Evolutionary conservation across 495 filamentous ascomycete species (phyloP).

Genomic region (Penicillium manginii): DNA sequence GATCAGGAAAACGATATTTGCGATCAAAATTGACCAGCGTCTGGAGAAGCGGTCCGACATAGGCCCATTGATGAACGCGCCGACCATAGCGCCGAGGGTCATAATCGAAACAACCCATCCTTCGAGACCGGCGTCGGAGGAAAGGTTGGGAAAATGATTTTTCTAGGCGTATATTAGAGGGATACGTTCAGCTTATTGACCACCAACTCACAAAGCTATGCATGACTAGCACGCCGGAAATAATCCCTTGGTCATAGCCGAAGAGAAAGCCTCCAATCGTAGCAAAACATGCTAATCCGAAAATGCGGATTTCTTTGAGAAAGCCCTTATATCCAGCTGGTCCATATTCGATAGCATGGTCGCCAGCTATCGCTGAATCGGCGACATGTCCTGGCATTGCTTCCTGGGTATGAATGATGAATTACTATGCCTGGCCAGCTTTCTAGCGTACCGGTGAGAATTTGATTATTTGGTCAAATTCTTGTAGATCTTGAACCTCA

Average conservation of each 20-base stretch:
- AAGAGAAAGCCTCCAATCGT: slow-evolving; percentile 11
- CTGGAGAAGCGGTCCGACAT: slow-evolving; percentile 9
- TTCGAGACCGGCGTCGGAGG: slow-evolving; percentile 1
- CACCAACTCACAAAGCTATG: slow-evolving; percentile 7
- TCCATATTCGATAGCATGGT: not conserved
- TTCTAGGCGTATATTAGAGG: not conserved
- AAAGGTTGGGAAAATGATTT: not conserved
- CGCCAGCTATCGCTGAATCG: not conserved
- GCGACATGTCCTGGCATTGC: not conserved
- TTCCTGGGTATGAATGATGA: not conserved
- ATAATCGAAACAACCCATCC: slow-evolving; percentile 9
- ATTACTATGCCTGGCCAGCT: not conserved
- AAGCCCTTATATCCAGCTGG: slow-evolving; percentile 7
- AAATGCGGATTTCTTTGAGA: not conserved
- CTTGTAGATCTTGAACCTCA: too few relatives aligned
- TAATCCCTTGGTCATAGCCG: slow-evolving; percentile 11
- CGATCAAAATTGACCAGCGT: slow-evolving; percentile 3
- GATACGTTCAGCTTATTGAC: not conserved
- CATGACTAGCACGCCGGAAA: slow-evolving; percentile 10
- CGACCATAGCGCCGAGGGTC: slow-evolving; percentile 5
- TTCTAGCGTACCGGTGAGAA: not conserved
- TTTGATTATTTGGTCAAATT: too few relatives aligned
- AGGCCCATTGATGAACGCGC: slow-evolving; percentile 7
- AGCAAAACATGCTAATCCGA: slow-evolving; percentile 5
- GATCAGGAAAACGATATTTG: slow-evolving; percentile 6